phyloP scores from a whole-genome alignment of 495 filamentous ascomycete species.

The Penicillium bialowiezense region DNA sequence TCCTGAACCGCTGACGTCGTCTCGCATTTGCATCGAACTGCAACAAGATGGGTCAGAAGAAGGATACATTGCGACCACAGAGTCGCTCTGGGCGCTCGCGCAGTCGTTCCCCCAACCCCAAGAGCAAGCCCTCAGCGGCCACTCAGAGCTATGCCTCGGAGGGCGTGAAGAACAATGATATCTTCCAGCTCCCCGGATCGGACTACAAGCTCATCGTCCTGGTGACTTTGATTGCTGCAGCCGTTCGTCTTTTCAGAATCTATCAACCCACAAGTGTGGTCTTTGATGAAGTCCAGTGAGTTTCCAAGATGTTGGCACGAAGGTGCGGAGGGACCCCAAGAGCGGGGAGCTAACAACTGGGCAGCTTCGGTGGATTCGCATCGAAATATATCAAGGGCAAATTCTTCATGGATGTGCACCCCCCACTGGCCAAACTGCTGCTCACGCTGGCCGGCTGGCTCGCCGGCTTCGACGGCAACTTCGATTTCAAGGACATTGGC shows the following conservation, averaged over 20 bases:
- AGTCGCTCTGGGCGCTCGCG: conserved; percentile 36
- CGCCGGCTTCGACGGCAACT: conserved; percentile 90
- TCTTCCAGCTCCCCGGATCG: conserved; percentile 62
- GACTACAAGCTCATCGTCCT: conserved; percentile 75
- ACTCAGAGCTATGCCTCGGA: conserved; percentile 47
- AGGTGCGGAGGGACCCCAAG: too few relatives aligned
- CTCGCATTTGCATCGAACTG: conserved; percentile 4
- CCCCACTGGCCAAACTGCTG: conserved; percentile 93
- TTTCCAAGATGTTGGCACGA: background rate
- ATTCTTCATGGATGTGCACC: conserved; percentile 99
- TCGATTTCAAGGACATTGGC: conserved; percentile 99
- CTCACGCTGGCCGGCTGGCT: conserved; percentile 94
- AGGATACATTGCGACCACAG: conserved; percentile 37
- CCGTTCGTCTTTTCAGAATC: conserved; percentile 89
- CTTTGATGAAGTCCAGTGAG: conserved; percentile 98
- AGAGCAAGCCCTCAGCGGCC: conserved; percentile 30
- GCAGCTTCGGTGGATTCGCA: conserved; percentile 94
- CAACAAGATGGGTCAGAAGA: conserved; percentile 34
- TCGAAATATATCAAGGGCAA: conserved; percentile 97
- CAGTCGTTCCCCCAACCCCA: conserved; percentile 42
- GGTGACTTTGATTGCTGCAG: conserved; percentile 70
- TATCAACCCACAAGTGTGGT: conserved; percentile 96
- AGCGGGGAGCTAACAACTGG: conserved; percentile 3
- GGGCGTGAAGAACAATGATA: conserved; percentile 51
- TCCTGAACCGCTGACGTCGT: conserved; percentile 11